A percentile compares a stretch with the other conserved stretches of the same genome.
These are phyloP conservation scores for Tolypocladium nubicola DNA, from an alignment of 2,329 filamentous ascomycete species.

Conservation along the genomic window DNA sequence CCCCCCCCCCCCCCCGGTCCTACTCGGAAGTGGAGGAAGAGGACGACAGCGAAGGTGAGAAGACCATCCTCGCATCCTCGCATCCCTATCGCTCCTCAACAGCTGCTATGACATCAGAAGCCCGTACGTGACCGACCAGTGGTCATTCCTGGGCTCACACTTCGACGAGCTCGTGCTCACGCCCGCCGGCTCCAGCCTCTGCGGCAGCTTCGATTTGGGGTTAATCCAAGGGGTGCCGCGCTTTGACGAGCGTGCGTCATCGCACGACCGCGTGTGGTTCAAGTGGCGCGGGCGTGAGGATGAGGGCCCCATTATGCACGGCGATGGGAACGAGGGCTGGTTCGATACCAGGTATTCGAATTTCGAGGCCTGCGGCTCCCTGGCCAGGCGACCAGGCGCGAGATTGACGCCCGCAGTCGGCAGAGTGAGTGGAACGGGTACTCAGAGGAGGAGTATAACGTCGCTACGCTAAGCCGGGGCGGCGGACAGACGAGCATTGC, in stretches of 20 bases:
- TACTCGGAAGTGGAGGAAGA: conserved; percentile 5
- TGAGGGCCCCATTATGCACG: conserved; percentile 15
- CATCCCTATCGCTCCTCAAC: conserved; percentile 27
- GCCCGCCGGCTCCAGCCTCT: conserved; percentile 26
- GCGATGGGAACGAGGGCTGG: conserved; percentile 16
- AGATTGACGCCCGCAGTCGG: conserved; percentile 13
- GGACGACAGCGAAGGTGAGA: not conserved
- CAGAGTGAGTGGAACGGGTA: conserved; percentile 18
- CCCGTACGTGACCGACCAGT: conserved; percentile 12
- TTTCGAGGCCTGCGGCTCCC: conserved; percentile 15
- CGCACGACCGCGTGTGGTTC: conserved; percentile 15
- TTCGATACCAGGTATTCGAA: conserved; percentile 14
- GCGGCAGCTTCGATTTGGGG: conserved; percentile 34
- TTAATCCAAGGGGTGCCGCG: conserved; percentile 30
- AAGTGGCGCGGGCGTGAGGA: conserved; percentile 25
- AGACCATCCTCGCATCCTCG: conserved; percentile 7
- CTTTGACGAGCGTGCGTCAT: conserved; percentile 23
- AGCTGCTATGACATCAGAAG: conserved; percentile 31
- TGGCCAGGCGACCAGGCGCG: conserved; percentile 19
- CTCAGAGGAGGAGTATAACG: conserved; percentile 16
- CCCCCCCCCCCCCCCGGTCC: no score
- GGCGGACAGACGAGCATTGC: no score
- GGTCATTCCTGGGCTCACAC: conserved; percentile 12
- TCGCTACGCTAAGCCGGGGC: no score
- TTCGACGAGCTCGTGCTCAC: conserved; percentile 24